Evolutionary conservation across 1,284 basidiomycete genomes (phyloP).

Genomic region (Ustilago loliicola): DNA sequence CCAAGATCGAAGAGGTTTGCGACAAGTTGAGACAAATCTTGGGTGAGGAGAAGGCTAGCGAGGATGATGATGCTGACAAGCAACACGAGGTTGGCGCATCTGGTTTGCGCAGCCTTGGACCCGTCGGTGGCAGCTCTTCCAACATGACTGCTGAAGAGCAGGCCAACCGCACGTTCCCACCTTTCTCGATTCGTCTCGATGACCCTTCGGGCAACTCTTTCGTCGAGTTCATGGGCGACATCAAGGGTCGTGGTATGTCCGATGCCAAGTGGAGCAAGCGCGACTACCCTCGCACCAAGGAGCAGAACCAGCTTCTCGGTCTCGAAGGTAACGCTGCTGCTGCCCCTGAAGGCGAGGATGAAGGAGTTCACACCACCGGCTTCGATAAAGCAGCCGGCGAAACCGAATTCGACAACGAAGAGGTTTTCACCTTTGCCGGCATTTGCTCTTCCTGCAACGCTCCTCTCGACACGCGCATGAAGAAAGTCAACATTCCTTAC

Average conservation of each 20-base stretch:
- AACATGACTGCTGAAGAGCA: constrained; percentile 42
- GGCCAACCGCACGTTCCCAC: constrained; percentile 75
- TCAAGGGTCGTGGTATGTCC: constrained; percentile 73
- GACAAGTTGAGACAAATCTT: constrained; percentile 79
- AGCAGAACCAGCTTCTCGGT: constrained; percentile 88
- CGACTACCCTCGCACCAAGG: constrained; percentile 83
- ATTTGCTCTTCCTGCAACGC: constrained; percentile 90
- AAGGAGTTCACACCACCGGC: constrained; percentile 59
- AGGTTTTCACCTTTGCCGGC: constrained; percentile 90
- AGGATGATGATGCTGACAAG: constrained; percentile 54
- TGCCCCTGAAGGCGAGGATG: constrained; percentile 70
- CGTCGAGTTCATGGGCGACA: constrained; percentile 68
- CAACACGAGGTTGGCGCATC: constrained; percentile 66
- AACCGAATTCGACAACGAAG: constrained; percentile 77
- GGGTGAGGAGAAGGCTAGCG: constrained; percentile 74
- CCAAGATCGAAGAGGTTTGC: constrained; percentile 84
- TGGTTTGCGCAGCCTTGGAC: constrained; percentile 41
- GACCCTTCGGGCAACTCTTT: constrained; percentile 97
- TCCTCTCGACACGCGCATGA: constrained; percentile 88
- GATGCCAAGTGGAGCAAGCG: constrained; percentile 94
- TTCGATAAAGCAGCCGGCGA: constrained; percentile 67
- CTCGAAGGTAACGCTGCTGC: constrained; percentile 72
- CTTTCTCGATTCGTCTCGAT: constrained; percentile 88
- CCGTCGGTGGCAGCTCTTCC: constrained; percentile 36
- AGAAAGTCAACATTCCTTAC: constrained; percentile 96